phyloP scores from a whole-genome alignment of 2,329 filamentous ascomycete genomes.

The Calycina herbarum region DNA sequence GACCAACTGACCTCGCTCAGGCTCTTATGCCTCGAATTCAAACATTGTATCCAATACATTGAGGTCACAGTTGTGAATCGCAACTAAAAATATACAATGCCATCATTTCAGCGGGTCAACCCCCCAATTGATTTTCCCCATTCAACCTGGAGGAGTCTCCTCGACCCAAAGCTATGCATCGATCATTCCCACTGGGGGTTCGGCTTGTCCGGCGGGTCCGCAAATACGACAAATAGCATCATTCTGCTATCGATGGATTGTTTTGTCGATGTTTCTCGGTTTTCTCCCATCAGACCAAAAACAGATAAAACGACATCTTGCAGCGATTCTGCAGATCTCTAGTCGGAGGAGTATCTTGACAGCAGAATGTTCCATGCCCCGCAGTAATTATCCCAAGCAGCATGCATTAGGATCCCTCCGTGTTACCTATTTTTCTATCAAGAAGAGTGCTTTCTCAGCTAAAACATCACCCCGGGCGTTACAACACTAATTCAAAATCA shows the following conservation, averaged over 20 bases:
- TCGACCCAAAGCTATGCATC: background rate
- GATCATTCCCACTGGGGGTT: background rate
- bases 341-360: background rate
- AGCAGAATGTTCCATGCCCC: background rate
- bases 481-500: background rate
- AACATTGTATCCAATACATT: background rate
- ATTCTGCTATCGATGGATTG: background rate
- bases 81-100: background rate
- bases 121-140: background rate
- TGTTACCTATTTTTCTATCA: background rate
- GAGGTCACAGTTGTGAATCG: background rate
- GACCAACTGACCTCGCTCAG: background rate
- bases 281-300: background rate
- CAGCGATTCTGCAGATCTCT: background rate
- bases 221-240: background rate
- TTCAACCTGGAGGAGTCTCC: background rate
- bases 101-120: background rate
- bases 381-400: background rate
- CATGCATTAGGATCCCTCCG: background rate
- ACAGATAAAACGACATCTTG: conserved; percentile 1
- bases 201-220: background rate
- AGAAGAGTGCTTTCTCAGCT: background rate
- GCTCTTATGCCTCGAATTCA: background rate
- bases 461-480: background rate
- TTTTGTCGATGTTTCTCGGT: background rate